Evolutionary conservation across 2,329 filamentous ascomycete genomes (phyloP).

Genomic region (Exophiala sideris): DNA sequence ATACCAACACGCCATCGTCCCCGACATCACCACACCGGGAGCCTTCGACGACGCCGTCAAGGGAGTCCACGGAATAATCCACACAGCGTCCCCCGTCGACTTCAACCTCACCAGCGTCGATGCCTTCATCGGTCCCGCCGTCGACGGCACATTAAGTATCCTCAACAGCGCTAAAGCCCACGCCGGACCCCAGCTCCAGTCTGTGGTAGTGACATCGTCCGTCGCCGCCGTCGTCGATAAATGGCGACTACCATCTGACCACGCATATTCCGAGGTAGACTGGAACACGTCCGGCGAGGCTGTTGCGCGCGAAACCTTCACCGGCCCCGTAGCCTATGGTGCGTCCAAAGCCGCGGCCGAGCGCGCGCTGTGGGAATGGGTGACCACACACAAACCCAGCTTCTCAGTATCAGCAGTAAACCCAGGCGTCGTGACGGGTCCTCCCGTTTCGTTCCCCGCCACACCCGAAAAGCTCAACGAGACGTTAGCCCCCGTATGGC

Average conservation of each 20-base stretch:
- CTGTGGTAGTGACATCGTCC: conserved; percentile 28
- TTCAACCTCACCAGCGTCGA: conserved; percentile 25
- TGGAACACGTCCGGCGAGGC: conserved; percentile 39
- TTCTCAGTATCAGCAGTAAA: conserved; percentile 25
- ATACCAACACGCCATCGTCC: conserved; percentile 34
- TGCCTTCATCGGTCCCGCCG: conserved; percentile 25
- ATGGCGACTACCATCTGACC: conserved; percentile 23
- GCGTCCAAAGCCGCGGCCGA: conserved; percentile 28
- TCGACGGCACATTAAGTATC: conserved; percentile 26
- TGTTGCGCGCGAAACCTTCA: conserved; percentile 26
- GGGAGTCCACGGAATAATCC: conserved; percentile 29
- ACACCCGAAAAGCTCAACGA: conserved; percentile 25
- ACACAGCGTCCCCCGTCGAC: conserved; percentile 26
- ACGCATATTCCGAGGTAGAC: conserved; percentile 33
- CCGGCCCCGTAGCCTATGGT: conserved; percentile 24
- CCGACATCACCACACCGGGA: conserved; percentile 34
- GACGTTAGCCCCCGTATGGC: conserved; percentile 28
- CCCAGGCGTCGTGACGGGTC: conserved; percentile 29
- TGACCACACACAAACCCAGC: conserved; percentile 4
- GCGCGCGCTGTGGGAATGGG: conserved; percentile 25
- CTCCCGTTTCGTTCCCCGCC: conserved; percentile 24
- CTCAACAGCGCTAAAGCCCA: conserved; percentile 19
- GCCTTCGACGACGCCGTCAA: conserved; percentile 39
- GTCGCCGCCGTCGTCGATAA: conserved; percentile 27
- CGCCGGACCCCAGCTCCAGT: conserved; percentile 21